These are phyloP conservation scores for Picochlorum costavermella DNA, from an alignment of 139 green algal species.

Conservation along the genomic window DNA sequence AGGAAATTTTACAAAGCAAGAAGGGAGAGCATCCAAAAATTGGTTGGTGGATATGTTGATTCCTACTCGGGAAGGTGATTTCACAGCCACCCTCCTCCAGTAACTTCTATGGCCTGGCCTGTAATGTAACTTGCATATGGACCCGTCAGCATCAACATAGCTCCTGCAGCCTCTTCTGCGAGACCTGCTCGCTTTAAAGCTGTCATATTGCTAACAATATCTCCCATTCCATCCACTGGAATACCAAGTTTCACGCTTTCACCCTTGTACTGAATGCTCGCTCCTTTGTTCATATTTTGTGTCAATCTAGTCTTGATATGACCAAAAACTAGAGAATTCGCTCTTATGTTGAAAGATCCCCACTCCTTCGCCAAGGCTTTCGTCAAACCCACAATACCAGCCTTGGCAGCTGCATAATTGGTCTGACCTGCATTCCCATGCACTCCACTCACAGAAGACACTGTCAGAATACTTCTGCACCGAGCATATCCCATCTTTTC, in stretches of 20 bases:
- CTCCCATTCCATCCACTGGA: constrained; percentile 26
- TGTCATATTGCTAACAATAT: constrained; percentile 30
- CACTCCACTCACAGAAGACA: constrained; percentile 63
- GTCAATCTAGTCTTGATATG: constrained; percentile 73
- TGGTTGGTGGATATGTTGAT: constrained; percentile 31
- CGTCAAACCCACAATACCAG: constrained; percentile 65
- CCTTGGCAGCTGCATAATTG: constrained; percentile 45
- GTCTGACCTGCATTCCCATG: constrained; percentile 45
- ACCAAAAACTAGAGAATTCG: constrained; percentile 66
- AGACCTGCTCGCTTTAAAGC: constrained; percentile 55
- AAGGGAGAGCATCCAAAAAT: constrained; percentile 14
- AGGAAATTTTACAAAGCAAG: constrained; percentile 5
- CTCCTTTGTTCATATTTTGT: constrained; percentile 43
- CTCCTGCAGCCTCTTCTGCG: constrained; percentile 66
- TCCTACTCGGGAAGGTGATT: background rate
- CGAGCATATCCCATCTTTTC: constrained; percentile 28
- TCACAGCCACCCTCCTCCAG: constrained; percentile 13
- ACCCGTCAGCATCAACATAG: constrained; percentile 60
- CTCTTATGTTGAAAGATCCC: constrained; percentile 70
- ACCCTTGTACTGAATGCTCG: constrained; percentile 42
- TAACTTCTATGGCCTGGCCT: constrained; percentile 48
- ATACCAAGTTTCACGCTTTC: constrained; percentile 64
- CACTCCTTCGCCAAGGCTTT: constrained; percentile 74
- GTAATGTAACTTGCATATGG: constrained; percentile 46
- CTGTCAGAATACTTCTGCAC: constrained; percentile 71